Conservation (phyloP, 352 stramenopile species). For the Phytophthora sp. region DNA sequence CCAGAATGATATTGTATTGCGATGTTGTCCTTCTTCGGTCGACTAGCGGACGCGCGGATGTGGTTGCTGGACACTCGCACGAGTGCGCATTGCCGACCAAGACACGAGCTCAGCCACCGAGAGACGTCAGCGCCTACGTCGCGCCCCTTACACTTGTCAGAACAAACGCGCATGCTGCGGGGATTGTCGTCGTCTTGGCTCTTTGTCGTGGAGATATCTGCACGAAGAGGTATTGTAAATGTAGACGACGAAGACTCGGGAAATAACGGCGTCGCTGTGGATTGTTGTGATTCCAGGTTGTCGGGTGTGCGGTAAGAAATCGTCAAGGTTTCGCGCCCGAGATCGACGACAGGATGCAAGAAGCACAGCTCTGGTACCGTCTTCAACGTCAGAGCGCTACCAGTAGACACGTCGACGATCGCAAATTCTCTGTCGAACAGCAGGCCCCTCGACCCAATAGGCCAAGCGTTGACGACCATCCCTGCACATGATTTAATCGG, state of each 20-base stretch:
- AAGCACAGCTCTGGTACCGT: constrained; percentile 64
- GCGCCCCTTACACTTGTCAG: constrained; percentile 53
- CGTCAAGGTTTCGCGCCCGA: constrained; percentile 58
- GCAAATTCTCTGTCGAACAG: constrained; percentile 81
- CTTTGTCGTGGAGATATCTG: constrained; percentile 26
- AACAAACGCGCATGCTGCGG: constrained; percentile 63
- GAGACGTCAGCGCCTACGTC: constrained; percentile 59
- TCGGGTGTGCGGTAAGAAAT: constrained; percentile 41
- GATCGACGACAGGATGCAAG: constrained; percentile 66
- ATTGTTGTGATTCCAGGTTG: constrained; percentile 1
- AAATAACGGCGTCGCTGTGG: constrained; percentile 8
- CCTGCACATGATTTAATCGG: constrained; percentile 82
- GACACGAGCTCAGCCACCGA: constrained; percentile 66
- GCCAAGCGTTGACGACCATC: constrained; percentile 63
- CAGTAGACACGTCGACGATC: constrained; percentile 61
- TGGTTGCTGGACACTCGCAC: constrained; percentile 66
- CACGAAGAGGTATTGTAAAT: constrained; percentile 52
- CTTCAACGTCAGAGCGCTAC: constrained; percentile 64
- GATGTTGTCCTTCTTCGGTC: constrained; percentile 6
- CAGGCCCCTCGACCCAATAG: constrained; percentile 61
- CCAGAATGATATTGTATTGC: background rate
- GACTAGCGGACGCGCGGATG: constrained; percentile 35
- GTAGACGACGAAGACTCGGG: constrained; percentile 5
- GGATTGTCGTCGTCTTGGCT: constrained; percentile 18
- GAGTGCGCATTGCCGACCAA: constrained; percentile 68